Conservation (phyloP, 2,329 filamentous ascomycete species). For the Penicillium nordicum region DNA sequence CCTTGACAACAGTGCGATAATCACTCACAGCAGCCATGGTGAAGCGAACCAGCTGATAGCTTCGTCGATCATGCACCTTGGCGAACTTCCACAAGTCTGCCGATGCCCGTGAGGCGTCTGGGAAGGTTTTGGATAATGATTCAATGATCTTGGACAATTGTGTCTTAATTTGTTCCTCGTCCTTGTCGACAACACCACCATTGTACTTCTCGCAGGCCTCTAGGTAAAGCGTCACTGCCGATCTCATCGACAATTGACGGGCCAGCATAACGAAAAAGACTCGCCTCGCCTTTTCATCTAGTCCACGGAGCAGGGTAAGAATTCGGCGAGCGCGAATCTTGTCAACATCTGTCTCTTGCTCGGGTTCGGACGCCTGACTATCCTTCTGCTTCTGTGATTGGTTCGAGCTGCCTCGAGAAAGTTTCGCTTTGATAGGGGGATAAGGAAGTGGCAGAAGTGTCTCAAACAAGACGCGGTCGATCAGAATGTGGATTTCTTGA, state of each 20-base stretch:
- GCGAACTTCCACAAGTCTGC: conserved; percentile 86
- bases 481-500: conserved; percentile 73
- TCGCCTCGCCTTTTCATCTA: conserved; percentile 74
- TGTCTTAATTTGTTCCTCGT: conserved; percentile 63
- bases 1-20: conserved; percentile 84
- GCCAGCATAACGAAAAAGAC: conserved; percentile 85
- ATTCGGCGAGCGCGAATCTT: conserved; percentile 80
- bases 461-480: conserved; percentile 83
- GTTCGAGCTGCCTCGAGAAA: conserved; percentile 45
- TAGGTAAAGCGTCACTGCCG: conserved; percentile 71
- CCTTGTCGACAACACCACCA: conserved; percentile 71
- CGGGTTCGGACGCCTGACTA: conserved; percentile 35
- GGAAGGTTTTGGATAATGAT: conserved; percentile 70
- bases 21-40: conserved; percentile 81
- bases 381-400: conserved; percentile 55
- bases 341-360: conserved; percentile 43
- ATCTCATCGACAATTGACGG: conserved; percentile 70
- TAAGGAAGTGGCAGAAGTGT: conserved; percentile 85
- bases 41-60: conserved; percentile 84
- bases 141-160: conserved; percentile 70
- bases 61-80: conserved; percentile 83
- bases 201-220: conserved; percentile 87
- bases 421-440: conserved; percentile 63
- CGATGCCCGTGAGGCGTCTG: conserved; percentile 68
- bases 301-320: conserved; percentile 71